Evolutionary conservation across 176 grass and related monocot species (phyloP).

Genomic region (Eragrostis nindensis): DNA sequence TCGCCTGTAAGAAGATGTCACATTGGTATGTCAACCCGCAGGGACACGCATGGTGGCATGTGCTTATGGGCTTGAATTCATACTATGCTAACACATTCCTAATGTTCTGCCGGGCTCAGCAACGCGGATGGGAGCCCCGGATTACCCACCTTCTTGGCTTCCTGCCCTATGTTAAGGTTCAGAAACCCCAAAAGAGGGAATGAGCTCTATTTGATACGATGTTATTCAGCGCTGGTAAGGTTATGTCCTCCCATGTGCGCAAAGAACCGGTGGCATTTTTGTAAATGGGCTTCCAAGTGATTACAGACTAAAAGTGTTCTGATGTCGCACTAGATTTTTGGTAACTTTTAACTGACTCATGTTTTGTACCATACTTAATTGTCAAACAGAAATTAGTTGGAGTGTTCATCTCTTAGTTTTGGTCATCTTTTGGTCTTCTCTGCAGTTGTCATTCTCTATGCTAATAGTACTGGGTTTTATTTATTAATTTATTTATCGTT

Average conservation of each 20-base stretch:
- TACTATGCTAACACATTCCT: slow-evolving; percentile 90
- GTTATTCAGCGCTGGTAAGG: slow-evolving; percentile 27
- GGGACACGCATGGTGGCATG: slow-evolving; percentile 89
- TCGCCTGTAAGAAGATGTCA: slow-evolving; percentile 76
- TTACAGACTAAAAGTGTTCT: slow-evolving; percentile 58
- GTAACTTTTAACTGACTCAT: slow-evolving; percentile 58
- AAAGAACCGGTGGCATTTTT: slow-evolving; percentile 49
- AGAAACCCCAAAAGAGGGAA: slow-evolving; percentile 75
- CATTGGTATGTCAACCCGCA: slow-evolving; percentile 86
- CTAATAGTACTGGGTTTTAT: slow-evolving; percentile 39
- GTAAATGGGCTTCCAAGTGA: slow-evolving; percentile 63
- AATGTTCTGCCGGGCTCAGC: slow-evolving; percentile 91
- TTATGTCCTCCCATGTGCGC: slow-evolving; percentile 21
- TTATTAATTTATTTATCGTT: slow-evolving; percentile 44
- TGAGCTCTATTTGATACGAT: slow-evolving; percentile 39
- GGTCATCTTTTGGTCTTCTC: slow-evolving; percentile 14
- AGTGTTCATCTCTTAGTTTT: slow-evolving; percentile 42
- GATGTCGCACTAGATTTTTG: slow-evolving; percentile 62
- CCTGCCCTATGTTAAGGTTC: slow-evolving; percentile 80
- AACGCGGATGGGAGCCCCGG: slow-evolving; percentile 66
- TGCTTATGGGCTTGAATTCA: slow-evolving; percentile 86
- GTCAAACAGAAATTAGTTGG: slow-evolving; percentile 50
- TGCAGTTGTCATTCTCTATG: slow-evolving; percentile 13
- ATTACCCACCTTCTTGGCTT: slow-evolving; percentile 60
- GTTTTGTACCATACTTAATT: slow-evolving; percentile 70